Percentiles rank a stretch among this genome's conserved stretches.
Evolutionary conservation across 164 flowering plant genomes (phyloP).

Genomic region (Taxillus chinensis): DNA sequence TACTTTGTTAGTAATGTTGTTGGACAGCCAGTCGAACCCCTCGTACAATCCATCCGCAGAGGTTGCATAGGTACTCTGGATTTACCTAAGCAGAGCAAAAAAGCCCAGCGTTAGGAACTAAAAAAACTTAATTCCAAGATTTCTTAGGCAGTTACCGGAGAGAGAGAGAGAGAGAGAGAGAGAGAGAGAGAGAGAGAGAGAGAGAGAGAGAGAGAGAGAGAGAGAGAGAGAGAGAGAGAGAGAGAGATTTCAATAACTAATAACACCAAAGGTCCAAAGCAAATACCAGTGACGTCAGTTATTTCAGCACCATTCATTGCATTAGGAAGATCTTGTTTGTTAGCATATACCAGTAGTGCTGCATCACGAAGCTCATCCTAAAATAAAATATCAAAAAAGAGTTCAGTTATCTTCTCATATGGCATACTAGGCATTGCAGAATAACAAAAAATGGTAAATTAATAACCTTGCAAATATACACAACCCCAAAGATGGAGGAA

Average conservation of each 20-base stretch:
- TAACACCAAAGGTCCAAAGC: background rate
- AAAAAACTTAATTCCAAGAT: background rate
- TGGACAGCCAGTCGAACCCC: constrained; percentile 96
- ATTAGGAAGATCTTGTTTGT: constrained; percentile 99
- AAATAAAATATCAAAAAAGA: no score
- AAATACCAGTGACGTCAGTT: constrained; percentile 94
- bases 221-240: no score
- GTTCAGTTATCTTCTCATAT: no score
- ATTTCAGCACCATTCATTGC: constrained; percentile 99
- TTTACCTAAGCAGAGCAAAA: constrained; percentile 53
- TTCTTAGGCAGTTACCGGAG: background rate
- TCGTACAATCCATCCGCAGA: constrained; percentile 94
- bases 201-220: no score
- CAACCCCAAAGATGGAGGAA: no score
- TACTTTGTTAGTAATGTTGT: constrained; percentile 91
- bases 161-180: background rate
- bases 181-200: background rate
- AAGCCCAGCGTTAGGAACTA: no score
- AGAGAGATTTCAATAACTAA: background rate
- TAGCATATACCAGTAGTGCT: constrained; percentile 98
- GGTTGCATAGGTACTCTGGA: constrained; percentile 97
- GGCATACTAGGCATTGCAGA: no score
- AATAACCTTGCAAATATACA: no score
- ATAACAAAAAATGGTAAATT: no score
- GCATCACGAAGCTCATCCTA: no score